Base-by-base conservation (phyloP, 345 rosid species). In the Eucalyptus dawsonii region DNA sequence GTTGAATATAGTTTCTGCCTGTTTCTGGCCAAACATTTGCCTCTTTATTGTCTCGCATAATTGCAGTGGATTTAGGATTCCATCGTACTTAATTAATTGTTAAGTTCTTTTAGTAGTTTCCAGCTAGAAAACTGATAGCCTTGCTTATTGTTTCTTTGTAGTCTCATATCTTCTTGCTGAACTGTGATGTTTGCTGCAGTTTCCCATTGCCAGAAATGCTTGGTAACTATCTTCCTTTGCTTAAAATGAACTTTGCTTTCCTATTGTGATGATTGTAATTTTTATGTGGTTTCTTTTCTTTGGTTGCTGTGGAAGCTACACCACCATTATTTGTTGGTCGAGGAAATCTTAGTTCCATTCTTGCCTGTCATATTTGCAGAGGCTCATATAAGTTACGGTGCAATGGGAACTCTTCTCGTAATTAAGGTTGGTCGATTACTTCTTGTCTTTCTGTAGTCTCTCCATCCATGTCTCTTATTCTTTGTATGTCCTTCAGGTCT, bases 171-270 rank as follows among this genome's bases (percentile, higher is more conserved):
- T 96, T 97, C 94, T 91, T 97, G 90, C 95, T 96, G 91, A 97
- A 97, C 90, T 96, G 99, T 88, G 99, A 97, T 89, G 99, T 97
- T 89, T 97, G 99, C 94, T 96, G 99, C 91, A 96, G 96, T 90
- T 97, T 97, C 91, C 99, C 99, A 1, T 93, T 97, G 89, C 96
- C 96, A 14, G 93, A 95, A 89, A 95, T 96, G 98, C 99, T 97
- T 12, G 97, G 99, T 97, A 95, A 93, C 22, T 49, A 14, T 56
- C 69, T 2, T 89, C 42, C 8, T 89, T 37, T 6, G 8, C 83
- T 76, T 37, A 10, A 76, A 76, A 19, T 76, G 47, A 76, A 37
- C 83, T 76, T 37, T 37, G 47, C 83, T 72, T 67, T 31, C 11
- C 44, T 62, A 51, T 12, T 25, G 5, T 42, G 80, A 45, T 16